Evolutionary conservation across 495 filamentous ascomycete genomes (phyloP).

Genomic region (Beverwykella pulmonaria): DNA sequence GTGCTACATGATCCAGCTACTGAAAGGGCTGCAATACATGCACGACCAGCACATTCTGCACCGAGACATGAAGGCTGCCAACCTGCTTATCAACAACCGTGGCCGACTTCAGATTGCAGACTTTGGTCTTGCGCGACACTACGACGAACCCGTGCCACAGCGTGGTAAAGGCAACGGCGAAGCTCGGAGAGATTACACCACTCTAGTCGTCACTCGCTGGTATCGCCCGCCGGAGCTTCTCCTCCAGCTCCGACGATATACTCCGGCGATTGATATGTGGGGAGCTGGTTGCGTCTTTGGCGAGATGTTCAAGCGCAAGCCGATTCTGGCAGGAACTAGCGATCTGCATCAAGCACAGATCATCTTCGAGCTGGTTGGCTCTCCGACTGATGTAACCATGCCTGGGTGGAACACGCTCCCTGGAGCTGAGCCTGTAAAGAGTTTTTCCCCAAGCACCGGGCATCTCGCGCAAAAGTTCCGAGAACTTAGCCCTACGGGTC

Average conservation of each 20-base stretch:
- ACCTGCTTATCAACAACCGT: constrained; percentile 92
- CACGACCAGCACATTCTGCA: constrained; percentile 90
- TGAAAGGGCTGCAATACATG: constrained; percentile 86
- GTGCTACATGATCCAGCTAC: constrained; percentile 93
- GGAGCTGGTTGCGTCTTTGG: constrained; percentile 97
- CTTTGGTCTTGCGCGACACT: constrained; percentile 92
- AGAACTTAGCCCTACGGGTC: constrained; percentile 64
- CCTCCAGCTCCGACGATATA: constrained; percentile 82
- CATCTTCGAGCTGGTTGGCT: constrained; percentile 92
- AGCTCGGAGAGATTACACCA: constrained; percentile 87
- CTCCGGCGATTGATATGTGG: constrained; percentile 97
- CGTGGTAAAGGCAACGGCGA: constrained; percentile 81
- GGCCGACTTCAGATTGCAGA: constrained; percentile 96
- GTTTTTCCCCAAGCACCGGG: constrained; percentile 63
- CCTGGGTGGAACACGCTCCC: constrained; percentile 83
- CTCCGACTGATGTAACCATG: constrained; percentile 90
- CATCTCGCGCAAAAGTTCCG: constrained; percentile 73
- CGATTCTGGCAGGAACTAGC: constrained; percentile 86
- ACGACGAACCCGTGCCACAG: constrained; percentile 80
- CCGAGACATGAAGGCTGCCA: constrained; percentile 98
- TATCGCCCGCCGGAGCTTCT: constrained; percentile 94
- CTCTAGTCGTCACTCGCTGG: constrained; percentile 93
- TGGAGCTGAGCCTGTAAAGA: constrained; percentile 73
- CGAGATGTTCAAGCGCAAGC: constrained; percentile 94
- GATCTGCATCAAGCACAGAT: constrained; percentile 87